Evolutionary conservation across 139 green algal genomes (phyloP).

Genomic region (Volvox africanus): DNA sequence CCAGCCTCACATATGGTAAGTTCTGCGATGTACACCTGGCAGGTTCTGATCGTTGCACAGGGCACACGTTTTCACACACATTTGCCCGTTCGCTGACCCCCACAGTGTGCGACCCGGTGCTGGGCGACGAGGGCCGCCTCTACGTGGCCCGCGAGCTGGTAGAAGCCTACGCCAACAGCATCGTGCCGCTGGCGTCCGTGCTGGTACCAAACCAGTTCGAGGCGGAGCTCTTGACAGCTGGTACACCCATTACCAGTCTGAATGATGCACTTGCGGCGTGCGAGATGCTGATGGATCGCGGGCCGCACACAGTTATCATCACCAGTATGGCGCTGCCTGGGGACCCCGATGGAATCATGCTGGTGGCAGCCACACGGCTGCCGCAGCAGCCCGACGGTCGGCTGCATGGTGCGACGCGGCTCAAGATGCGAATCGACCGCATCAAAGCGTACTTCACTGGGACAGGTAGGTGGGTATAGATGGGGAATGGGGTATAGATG

Average conservation of each 20-base stretch:
- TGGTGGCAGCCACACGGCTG: slow-evolving; percentile 77
- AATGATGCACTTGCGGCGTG: slow-evolving; percentile 74
- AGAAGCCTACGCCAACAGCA: slow-evolving; percentile 69
- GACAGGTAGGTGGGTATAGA: slow-evolving; percentile 66
- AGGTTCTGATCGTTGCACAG: no score
- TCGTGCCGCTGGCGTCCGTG: slow-evolving; percentile 81
- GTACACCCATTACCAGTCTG: slow-evolving; percentile 63
- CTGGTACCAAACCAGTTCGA: slow-evolving; percentile 95
- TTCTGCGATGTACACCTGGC: no score
- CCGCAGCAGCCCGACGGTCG: slow-evolving; percentile 65
- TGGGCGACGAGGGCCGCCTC: slow-evolving; percentile 91
- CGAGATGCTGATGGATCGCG: slow-evolving; percentile 69
- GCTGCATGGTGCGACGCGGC: slow-evolving; percentile 70
- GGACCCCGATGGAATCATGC: slow-evolving; percentile 57
- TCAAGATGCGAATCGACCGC: slow-evolving; percentile 70
- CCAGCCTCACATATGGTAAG: slow-evolving; percentile 77
- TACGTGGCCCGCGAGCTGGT: slow-evolving; percentile 87
- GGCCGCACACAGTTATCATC: slow-evolving; percentile 83
- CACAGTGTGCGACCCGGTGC: slow-evolving; percentile 95
- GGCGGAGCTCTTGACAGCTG: slow-evolving; percentile 84
- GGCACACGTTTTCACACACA: background rate
- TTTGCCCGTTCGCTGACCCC: background rate
- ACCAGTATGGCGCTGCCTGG: slow-evolving; percentile 54
- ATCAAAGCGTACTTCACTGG: slow-evolving; percentile 87
- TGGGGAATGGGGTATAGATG: background rate